phyloP scores from a whole-genome alignment of 768 basidiomycete species.

The Rhizopogon vesiculosus region DNA sequence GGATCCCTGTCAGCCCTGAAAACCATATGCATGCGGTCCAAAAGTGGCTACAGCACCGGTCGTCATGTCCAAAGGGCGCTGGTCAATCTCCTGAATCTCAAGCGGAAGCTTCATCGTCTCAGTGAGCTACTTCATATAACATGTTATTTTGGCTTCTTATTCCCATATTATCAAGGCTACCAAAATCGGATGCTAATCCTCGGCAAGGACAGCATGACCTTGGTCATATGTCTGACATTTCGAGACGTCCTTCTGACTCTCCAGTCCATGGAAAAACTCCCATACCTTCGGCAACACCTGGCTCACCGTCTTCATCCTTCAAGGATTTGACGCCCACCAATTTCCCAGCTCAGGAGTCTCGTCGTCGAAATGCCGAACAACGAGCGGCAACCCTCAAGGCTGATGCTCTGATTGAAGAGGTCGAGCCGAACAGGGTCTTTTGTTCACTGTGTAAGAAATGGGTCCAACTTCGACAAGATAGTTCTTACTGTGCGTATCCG shows the following conservation, averaged over 20 bases:
- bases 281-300: conserved; percentile 13
- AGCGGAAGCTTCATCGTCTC: conserved; percentile 17
- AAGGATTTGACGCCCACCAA: conserved; percentile 56
- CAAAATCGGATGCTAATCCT: not conserved
- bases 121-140: not conserved
- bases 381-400: conserved; percentile 66
- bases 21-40: conserved; percentile 60
- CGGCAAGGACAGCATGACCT: not conserved
- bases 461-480: conserved; percentile 79
- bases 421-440: conserved; percentile 73
- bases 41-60: conserved; percentile 61
- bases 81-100: conserved; percentile 7
- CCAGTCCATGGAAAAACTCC: conserved; percentile 1
- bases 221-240: not conserved
- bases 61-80: conserved; percentile 41
- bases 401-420: conserved; percentile 60
- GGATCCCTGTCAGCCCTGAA: conserved; percentile 58
- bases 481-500: conserved; percentile 75
- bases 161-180: not conserved
- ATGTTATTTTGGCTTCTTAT: not conserved
- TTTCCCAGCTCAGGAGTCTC: conserved; percentile 59
- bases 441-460: conserved; percentile 75
- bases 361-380: conserved; percentile 75
- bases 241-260: not conserved
- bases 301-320: conserved; percentile 36